phyloP scores from a whole-genome alignment of 495 filamentous ascomycete genomes.

The Melanomma pulvis-pyrius region DNA sequence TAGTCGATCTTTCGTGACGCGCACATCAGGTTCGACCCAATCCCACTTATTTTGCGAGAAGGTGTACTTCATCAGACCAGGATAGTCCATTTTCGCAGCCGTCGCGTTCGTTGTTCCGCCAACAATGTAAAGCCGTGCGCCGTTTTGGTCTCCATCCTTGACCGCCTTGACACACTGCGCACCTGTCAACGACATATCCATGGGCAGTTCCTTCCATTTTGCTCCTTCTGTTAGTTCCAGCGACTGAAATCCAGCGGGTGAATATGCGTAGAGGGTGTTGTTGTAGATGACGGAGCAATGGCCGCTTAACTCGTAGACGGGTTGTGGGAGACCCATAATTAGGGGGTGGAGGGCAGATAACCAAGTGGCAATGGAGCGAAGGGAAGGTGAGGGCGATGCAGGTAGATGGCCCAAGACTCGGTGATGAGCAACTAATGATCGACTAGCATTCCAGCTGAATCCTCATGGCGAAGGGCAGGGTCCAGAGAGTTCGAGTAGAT shows the following conservation, averaged over 20 bases:
- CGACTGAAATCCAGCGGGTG: constrained; percentile 72
- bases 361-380: not conserved
- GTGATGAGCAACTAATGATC: constrained; percentile 5
- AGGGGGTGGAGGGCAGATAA: not conserved
- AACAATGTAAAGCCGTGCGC: constrained; percentile 76
- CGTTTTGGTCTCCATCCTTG: constrained; percentile 55
- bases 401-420: not conserved
- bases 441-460: constrained; percentile 29
- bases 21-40: constrained; percentile 56
- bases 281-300: constrained; percentile 82
- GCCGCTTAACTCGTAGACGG: constrained; percentile 65
- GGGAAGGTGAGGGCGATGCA: not conserved
- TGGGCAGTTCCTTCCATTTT: constrained; percentile 67
- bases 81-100: constrained; percentile 57
- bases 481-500: not conserved
- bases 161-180: constrained; percentile 73
- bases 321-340: constrained; percentile 46
- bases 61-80: constrained; percentile 81
- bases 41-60: constrained; percentile 80
- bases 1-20: constrained; percentile 67
- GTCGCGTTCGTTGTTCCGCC: constrained; percentile 66
- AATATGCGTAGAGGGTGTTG: constrained; percentile 85
- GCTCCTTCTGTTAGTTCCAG: constrained; percentile 68
- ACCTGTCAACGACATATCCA: constrained; percentile 69
- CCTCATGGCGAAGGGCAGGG: constrained; percentile 27